phyloP scores from a whole-genome alignment of 164 flowering plant genomes.

The Magnolia kwangsiensis region DNA sequence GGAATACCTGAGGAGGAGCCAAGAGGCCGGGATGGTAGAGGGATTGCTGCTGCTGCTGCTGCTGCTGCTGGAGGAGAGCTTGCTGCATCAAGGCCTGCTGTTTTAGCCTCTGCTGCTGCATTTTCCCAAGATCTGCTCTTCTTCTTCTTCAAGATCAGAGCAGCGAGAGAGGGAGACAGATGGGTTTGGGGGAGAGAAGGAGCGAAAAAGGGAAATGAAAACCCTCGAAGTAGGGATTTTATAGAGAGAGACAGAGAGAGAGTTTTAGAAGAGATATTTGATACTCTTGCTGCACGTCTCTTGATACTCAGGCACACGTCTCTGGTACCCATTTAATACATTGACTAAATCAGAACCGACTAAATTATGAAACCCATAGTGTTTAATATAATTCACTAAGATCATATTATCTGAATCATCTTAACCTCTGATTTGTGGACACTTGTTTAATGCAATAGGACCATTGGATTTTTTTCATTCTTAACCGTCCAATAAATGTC shows the following conservation, averaged over 20 bases:
- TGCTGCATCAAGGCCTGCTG: conserved; percentile 64
- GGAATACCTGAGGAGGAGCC: conserved; percentile 52
- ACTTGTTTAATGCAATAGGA: too few species aligned
- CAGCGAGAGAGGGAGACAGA: conserved; percentile 3
- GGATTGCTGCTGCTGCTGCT: conserved; percentile 40
- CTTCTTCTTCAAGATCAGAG: conserved; percentile 5
- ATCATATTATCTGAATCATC: too few species aligned
- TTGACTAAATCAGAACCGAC: too few species aligned
- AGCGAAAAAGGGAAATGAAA: conserved; percentile 1
- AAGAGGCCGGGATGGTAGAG: conserved; percentile 56
- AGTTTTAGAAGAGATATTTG: neutral
- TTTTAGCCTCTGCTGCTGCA: conserved; percentile 46
- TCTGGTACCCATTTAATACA: too few species aligned
- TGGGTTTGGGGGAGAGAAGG: neutral
- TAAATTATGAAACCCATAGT: too few species aligned
- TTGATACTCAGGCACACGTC: too few species aligned
- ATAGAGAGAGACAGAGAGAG: conserved; percentile 1
- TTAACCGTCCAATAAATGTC: too few species aligned
- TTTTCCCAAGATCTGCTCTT: conserved; percentile 6
- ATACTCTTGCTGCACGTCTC: neutral
- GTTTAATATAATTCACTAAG: too few species aligned
- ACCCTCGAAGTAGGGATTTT: neutral
- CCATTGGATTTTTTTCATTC: too few species aligned
- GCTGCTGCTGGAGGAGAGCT: conserved; percentile 25
- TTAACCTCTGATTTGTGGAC: too few species aligned